phyloP scores from a whole-genome alignment of 352 stramenopile species.

The Pythium periplocum region DNA sequence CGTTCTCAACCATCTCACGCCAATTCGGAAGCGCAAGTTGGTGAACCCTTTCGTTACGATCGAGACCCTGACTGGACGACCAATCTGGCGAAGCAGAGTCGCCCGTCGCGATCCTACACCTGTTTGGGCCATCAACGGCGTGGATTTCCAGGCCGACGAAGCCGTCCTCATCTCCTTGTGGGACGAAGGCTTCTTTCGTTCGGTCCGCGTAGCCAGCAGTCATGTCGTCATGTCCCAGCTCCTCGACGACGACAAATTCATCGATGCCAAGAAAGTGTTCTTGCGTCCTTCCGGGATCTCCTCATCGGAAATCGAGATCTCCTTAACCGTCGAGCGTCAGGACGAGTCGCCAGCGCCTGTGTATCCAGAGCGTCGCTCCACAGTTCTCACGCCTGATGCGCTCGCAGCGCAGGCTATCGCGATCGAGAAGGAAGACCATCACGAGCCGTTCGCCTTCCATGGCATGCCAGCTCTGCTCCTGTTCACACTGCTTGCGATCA shows the following conservation, averaged over 20 bases:
- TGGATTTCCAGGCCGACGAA: conserved; percentile 7
- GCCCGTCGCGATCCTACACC: conserved; percentile 14
- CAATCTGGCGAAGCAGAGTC: conserved; percentile 18
- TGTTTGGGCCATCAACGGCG: conserved; percentile 12
- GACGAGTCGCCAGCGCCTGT: too few relatives aligned
- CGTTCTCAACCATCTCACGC: conserved; percentile 12
- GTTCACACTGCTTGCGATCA: too few relatives aligned
- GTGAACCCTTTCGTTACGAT: conserved; percentile 23
- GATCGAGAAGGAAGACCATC: too few relatives aligned
- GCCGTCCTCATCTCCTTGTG: background rate
- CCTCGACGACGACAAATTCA: conserved; percentile 25
- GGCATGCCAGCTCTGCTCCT: too few relatives aligned
- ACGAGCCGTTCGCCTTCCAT: too few relatives aligned
- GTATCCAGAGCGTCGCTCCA: too few relatives aligned
- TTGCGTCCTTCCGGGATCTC: too few relatives aligned
- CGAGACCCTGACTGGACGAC: conserved; percentile 6
- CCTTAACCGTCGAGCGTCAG: too few relatives aligned
- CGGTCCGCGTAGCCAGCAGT: background rate
- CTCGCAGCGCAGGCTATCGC: too few relatives aligned
- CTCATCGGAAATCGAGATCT: too few relatives aligned
- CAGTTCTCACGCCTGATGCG: too few relatives aligned
- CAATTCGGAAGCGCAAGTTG: conserved; percentile 22
- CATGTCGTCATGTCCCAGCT: background rate
- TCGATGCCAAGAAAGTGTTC: background rate
- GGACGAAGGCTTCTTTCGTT: conserved; percentile 2